A percentile compares a stretch with the other conserved stretches of the same genome.
Conservation (phyloP, 345 rosid species). For the Cardiospermum halicacabum region DNA sequence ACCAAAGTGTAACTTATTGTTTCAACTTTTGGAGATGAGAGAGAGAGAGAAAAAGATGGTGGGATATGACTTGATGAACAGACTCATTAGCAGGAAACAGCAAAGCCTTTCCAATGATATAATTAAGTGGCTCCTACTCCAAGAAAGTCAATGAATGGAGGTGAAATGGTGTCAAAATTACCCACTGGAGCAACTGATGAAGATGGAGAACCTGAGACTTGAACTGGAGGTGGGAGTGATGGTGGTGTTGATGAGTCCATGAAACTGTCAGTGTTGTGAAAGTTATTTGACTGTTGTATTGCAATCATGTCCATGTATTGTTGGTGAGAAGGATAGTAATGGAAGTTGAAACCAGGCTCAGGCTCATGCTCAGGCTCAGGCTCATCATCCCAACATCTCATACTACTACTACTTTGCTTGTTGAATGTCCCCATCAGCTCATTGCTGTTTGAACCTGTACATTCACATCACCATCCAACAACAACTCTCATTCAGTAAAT, state of each 20-base stretch:
- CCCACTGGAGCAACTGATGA: slow-evolving; percentile 14
- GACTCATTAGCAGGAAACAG: slow-evolving; percentile 10
- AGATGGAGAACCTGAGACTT: slow-evolving; percentile 28
- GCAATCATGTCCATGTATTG: slow-evolving; percentile 16
- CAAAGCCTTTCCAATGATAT: slow-evolving; percentile 10
- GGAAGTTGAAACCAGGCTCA: slow-evolving; percentile 15
- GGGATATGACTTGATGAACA: neutral
- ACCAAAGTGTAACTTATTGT: slow-evolving; percentile 2
- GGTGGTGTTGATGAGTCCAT: slow-evolving; percentile 20
- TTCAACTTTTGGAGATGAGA: neutral
- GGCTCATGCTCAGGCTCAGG: slow-evolving; percentile 19
- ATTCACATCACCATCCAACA: slow-evolving; percentile 5
- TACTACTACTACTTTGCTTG: no score
- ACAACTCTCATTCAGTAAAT: slow-evolving; percentile 21
- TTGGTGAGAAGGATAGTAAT: slow-evolving; percentile 11
- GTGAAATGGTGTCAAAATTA: slow-evolving; percentile 27
- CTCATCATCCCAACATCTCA: slow-evolving; percentile 37
- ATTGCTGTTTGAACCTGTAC: slow-evolving; percentile 38
- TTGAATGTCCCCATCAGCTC: slow-evolving; percentile 37
- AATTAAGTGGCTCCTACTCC: slow-evolving; percentile 63
- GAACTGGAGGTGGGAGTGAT: slow-evolving; percentile 11
- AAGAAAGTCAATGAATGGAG: slow-evolving; percentile 67
- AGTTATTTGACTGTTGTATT: slow-evolving; percentile 35
- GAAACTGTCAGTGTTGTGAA: slow-evolving; percentile 22
- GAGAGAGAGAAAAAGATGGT: neutral